Conservation (phyloP, 176 grass and related monocot genomes). For the Eragrostis nindensis region DNA sequence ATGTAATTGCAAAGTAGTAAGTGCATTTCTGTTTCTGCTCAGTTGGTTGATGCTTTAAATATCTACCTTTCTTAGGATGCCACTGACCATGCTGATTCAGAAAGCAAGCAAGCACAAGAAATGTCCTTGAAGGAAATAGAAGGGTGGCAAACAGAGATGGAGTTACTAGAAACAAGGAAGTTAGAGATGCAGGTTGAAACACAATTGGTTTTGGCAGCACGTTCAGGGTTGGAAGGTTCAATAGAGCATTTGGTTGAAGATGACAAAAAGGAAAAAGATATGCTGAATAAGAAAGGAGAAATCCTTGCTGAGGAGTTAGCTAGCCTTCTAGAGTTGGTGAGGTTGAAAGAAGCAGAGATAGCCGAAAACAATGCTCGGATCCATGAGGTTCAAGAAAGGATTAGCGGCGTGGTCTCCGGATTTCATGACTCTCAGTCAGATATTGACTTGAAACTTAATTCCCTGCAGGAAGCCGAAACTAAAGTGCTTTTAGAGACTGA, state of each 20-base stretch:
- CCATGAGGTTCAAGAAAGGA: slow-evolving; percentile 77
- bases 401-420: slow-evolving; percentile 57
- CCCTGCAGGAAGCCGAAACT: slow-evolving; percentile 56
- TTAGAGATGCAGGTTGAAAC: slow-evolving; percentile 82
- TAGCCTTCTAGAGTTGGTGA: slow-evolving; percentile 77
- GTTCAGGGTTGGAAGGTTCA: slow-evolving; percentile 65
- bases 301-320: slow-evolving; percentile 70
- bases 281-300: slow-evolving; percentile 62
- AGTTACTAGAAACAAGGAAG: slow-evolving; percentile 77
- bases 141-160: slow-evolving; percentile 83
- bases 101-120: slow-evolving; percentile 68
- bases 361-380: slow-evolving; percentile 80
- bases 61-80: slow-evolving; percentile 75
- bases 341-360: slow-evolving; percentile 88
- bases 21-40: slow-evolving; percentile 19
- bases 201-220: slow-evolving; percentile 73
- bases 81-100: slow-evolving; percentile 61
- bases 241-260: slow-evolving; percentile 81
- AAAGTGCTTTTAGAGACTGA: slow-evolving; percentile 67
- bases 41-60: slow-evolving; percentile 12
- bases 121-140: slow-evolving; percentile 67
- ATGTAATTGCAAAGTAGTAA: neutral
- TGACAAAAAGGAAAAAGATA: slow-evolving; percentile 73
- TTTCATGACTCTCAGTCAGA: slow-evolving; percentile 71
- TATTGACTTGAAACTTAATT: slow-evolving; percentile 70